These are phyloP conservation scores for Phytophthora fragariae DNA, from an alignment of 352 stramenopile species.

Conservation along the genomic window DNA sequence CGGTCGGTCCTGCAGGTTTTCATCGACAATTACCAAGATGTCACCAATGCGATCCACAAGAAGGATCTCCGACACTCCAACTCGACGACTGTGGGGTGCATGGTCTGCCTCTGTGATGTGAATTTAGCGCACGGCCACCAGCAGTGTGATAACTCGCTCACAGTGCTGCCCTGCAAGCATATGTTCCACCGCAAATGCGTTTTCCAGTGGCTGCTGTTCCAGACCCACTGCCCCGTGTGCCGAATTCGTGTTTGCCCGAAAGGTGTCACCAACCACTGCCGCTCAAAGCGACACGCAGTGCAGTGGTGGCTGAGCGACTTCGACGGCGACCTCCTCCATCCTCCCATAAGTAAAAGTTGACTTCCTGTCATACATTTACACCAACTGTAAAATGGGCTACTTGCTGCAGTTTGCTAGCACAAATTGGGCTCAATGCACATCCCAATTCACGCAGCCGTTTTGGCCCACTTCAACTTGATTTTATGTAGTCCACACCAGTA, in stretches of 20 bases:
- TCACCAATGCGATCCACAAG: conserved; percentile 23
- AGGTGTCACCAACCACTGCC: conserved; percentile 55
- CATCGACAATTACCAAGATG: conserved; percentile 52
- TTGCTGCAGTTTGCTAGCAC: too few relatives aligned
- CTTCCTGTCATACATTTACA: too few relatives aligned
- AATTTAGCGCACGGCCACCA: conserved; percentile 23
- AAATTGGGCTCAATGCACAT: too few relatives aligned
- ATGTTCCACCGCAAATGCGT: conserved; percentile 72
- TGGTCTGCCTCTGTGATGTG: conserved; percentile 12
- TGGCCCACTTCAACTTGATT: conserved; percentile 10
- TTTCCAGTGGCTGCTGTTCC: conserved; percentile 69
- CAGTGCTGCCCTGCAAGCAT: background rate
- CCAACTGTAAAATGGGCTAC: too few relatives aligned
- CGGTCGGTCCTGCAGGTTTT: conserved; percentile 67
- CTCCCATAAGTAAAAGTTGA: too few relatives aligned
- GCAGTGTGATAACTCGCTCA: conserved; percentile 43
- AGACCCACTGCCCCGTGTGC: conserved; percentile 71
- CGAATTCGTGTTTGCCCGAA: conserved; percentile 47
- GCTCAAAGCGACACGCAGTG: conserved; percentile 44
- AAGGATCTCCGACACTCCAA: conserved; percentile 14
- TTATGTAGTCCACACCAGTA: conserved; percentile 1
- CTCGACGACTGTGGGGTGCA: conserved; percentile 4
- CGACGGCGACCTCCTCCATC: conserved; percentile 10
- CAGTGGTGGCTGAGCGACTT: conserved; percentile 70
- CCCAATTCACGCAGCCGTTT: too few relatives aligned